Evolutionary conservation across 2,329 filamentous ascomycete genomes (phyloP), one percentile per base, ranked within the genome.

Genomic region (Daldinia eschscholtzii): DNA sequence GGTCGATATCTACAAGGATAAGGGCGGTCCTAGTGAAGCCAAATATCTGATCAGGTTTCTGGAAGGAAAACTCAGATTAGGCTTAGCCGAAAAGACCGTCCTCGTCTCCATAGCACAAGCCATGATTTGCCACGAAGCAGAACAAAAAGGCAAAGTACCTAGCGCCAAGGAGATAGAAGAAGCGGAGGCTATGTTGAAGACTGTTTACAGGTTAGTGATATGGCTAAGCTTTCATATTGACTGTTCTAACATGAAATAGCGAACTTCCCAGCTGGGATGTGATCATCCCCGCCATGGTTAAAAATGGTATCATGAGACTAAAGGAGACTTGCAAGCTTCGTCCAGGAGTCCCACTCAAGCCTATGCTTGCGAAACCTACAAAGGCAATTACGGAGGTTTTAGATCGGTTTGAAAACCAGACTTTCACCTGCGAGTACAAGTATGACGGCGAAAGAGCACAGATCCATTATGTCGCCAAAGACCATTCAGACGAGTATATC

Each of bases 361-460:
- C 96, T 75, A 99, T 99, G 96, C 86, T 99, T 83, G 96, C 96
- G 20, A 98, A 98, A 76, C 96, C 96, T 2, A 99, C 96, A 9
- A 99, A 99, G 80, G 94, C 96, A 4, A 98, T 99, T 75, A 97
- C 94, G 0, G 96, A 99, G 81, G 96, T 99, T 0, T 86, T 99
- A 10, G 95, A 99, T 80, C 92, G 96, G 4, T 99, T 99, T 73
- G 96, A 98, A 78, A 90, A 92, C 71, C 96, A 97, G 78, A 92
- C 91, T 28, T 99, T 99, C 76, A 98, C 96, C 0, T 99, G 96
- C 82, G 96, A 99, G 79, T 99, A 97, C 86, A 99, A 99, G 80
- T 99, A 99, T 77, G 96, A 99, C 76, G 96, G 96, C 56, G 96
- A 99, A 81, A 88, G 96, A 78, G 96, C 96, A n/a, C 96, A 99